Evolutionary conservation across 306 rosid genomes (phyloP), one percentile per base, ranked within the genome.

Genomic region (Inga leiocalycina): DNA sequence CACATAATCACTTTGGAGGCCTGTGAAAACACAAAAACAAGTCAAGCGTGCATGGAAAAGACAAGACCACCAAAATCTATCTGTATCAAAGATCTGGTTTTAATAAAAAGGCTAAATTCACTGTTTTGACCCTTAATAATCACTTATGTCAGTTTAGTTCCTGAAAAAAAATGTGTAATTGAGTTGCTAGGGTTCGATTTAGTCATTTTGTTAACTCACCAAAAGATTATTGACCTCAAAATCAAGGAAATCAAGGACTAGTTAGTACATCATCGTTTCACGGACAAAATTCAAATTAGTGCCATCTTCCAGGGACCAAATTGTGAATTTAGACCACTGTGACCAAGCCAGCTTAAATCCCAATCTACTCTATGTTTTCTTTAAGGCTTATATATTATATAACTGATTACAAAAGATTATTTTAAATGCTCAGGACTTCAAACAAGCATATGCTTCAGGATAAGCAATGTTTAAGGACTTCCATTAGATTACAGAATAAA

Each of bases 11-110:
- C 76, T 54, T 76, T 86, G 81, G 75, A 89, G 86, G 75, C 97
- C 99, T 92, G 95, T 86, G 73, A 71, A 78, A 79, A 75, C 79
- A 85, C 62, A 52, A 56, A 79, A 83, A 35, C 46, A 48, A 10
- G 20, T 79, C 49, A 68, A 49, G 67, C 48, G 24, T 7, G 43
- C 30, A 19, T 44, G 43, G 16, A 54, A 61, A 22, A 48, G 57
- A 13, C 15, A 43, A 41, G 35, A 54, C 37, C 72, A 73, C 24
- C 69, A 24, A 54, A 9, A 56, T 76, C 65, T 48, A 39, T 56
- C 64, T 54, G 45, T 20, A 59, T 2, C 24, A 54, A 20, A 19
- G 10, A 59, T 68, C 24, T 12, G 45, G 37, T 41, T 37, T 12
- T 2, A 22, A 49, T 10, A n/a, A 62, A 15, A 74, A 49, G 72